phyloP scores from a whole-genome alignment of 495 filamentous ascomycete genomes.

The Aspergillus hancockii region DNA sequence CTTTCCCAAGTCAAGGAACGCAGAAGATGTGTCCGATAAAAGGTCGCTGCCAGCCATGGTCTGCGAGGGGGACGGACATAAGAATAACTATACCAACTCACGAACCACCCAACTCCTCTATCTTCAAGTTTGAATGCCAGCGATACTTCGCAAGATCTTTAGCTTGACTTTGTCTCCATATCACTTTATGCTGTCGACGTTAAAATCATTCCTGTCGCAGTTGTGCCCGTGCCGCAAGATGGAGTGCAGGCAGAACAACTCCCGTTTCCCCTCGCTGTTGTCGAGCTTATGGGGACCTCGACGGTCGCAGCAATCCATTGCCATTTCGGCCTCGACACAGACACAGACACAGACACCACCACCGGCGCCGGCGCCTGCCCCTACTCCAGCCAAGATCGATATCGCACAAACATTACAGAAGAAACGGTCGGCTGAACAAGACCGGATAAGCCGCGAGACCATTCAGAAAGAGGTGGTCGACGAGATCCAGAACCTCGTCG shows the following conservation, averaged over 20 bases:
- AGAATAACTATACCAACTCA: neutral
- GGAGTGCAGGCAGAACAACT: conserved; percentile 11
- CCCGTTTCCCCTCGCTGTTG: conserved; percentile 21
- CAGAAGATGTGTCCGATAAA: conserved; percentile 4
- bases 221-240: conserved; percentile 9
- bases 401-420: conserved; percentile 3
- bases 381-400: conserved; percentile 5
- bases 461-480: conserved; percentile 11
- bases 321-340: conserved; percentile 14
- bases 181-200: conserved; percentile 11
- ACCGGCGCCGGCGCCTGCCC: neutral
- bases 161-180: neutral
- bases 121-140: neutral
- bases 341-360: conserved; percentile 14
- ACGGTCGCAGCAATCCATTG: conserved; percentile 5
- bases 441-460: conserved; percentile 10
- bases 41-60: neutral
- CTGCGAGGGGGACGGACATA: neutral
- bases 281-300: conserved; percentile 15
- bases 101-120: neutral
- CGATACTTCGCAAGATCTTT: neutral
- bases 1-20: neutral
- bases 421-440: conserved; percentile 10
- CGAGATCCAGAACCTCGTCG: conserved; percentile 17
- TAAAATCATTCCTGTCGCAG: conserved; percentile 4